Percentiles rank a stretch among this genome's conserved stretches.
These are phyloP conservation scores for Flaveria trinervia DNA, from an alignment of 129 eudicot species.

Conservation along the genomic window DNA sequence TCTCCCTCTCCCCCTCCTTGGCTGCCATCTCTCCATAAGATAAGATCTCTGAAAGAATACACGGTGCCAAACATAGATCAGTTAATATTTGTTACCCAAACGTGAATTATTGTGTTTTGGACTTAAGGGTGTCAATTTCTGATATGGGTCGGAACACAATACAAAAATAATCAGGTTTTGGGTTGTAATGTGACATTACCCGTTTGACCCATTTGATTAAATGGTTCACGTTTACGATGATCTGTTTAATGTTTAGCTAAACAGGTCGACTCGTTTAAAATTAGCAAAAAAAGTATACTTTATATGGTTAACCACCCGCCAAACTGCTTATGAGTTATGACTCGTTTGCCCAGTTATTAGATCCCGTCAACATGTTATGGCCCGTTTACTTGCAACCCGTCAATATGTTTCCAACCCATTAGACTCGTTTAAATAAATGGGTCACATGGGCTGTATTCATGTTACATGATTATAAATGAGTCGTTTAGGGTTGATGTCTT, in stretches of 20 bases:
- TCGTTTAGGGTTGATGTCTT: too few relatives aligned
- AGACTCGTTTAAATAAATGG: not conserved
- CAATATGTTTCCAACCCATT: not conserved
- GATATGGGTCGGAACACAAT: too few relatives aligned
- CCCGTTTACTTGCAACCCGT: not conserved
- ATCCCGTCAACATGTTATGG: not conserved
- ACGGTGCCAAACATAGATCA: not conserved
- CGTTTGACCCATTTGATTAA: not conserved
- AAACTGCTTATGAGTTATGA: too few relatives aligned
- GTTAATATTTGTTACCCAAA: not conserved
- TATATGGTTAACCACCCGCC: not conserved
- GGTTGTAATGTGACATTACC: not conserved
- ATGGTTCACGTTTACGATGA: not conserved
- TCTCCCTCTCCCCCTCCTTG: slow-evolving; percentile 38
- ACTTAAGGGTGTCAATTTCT: too few relatives aligned
- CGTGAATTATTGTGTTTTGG: not conserved
- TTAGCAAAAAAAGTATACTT: not conserved
- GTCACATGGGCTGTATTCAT: not conserved
- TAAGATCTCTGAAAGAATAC: not conserved
- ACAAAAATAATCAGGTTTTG: not conserved
- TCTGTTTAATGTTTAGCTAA: too few relatives aligned
- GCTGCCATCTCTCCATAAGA: slow-evolving; percentile 40
- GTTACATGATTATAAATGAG: too few relatives aligned
- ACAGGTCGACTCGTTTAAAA: not conserved
- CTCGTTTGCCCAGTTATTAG: too few relatives aligned